Percentiles rank a stretch among this genome's conserved stretches.
These are phyloP conservation scores for Chiua sp. DNA, from an alignment of 1,284 basidiomycete species.

Conservation along the genomic window DNA sequence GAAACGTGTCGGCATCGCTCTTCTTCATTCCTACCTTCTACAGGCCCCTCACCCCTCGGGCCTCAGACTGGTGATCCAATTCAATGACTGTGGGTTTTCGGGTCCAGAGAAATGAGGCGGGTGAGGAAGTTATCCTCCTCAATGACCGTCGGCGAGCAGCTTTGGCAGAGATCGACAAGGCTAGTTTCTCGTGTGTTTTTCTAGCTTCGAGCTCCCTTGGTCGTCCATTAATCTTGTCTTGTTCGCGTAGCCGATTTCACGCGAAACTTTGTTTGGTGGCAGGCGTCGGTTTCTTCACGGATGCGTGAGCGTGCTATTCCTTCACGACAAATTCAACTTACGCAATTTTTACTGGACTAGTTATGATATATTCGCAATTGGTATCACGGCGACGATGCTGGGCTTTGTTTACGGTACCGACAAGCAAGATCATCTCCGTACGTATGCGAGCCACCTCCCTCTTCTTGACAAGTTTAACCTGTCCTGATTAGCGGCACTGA, in stretches of 20 bases:
- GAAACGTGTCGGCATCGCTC: background rate
- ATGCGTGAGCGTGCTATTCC: slow-evolving; percentile 55
- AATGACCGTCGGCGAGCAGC: background rate
- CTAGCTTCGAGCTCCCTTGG: background rate
- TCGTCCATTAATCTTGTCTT: background rate
- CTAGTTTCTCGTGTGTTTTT: background rate
- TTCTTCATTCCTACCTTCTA: background rate
- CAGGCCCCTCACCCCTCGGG: too few relatives aligned
- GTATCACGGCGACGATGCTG: slow-evolving; percentile 75
- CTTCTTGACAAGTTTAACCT: background rate
- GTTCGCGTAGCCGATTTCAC: slow-evolving; percentile 58
- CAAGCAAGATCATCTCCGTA: background rate
- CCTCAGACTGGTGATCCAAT: background rate
- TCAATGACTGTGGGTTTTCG: background rate
- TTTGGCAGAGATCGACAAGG: background rate
- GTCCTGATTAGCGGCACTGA: slow-evolving; percentile 36
- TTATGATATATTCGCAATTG: slow-evolving; percentile 77
- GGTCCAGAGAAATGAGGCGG: background rate
- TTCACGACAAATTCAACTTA: background rate
- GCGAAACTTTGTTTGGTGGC: slow-evolving; percentile 73
- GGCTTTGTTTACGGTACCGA: slow-evolving; percentile 68
- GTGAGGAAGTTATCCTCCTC: background rate
- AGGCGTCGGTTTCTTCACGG: slow-evolving; percentile 82
- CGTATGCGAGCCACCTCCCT: background rate
- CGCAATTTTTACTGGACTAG: slow-evolving; percentile 31